phyloP scores from a whole-genome alignment of 768 basidiomycete species.

The Lyophyllum atratum region DNA sequence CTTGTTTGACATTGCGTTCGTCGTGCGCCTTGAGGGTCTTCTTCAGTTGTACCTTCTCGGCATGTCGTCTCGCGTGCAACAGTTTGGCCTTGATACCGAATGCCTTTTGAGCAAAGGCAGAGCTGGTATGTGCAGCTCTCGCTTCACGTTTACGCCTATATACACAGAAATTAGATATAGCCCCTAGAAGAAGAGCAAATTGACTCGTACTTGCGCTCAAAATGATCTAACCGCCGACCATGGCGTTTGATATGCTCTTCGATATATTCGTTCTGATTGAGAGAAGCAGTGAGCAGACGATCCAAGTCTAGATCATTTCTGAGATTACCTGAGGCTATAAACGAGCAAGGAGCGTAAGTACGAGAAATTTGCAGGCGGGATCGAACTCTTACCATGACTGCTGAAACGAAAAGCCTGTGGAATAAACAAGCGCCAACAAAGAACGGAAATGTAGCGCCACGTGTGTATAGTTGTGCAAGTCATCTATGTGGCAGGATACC shows the following conservation, averaged over 20 bases:
- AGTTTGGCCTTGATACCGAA: constrained; percentile 98
- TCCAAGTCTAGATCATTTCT: not conserved
- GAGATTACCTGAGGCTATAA: constrained; percentile 65
- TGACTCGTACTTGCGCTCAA: constrained; percentile 82
- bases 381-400: constrained; percentile 41
- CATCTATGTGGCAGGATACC: constrained; percentile 76
- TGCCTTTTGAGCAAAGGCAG: constrained; percentile 86
- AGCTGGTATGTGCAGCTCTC: constrained; percentile 73
- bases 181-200: not conserved
- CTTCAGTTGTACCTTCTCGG: constrained; percentile 97
- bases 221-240: constrained; percentile 94
- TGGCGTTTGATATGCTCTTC: constrained; percentile 98
- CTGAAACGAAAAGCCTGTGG: constrained; percentile 24
- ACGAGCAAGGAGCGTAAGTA: constrained; percentile 15
- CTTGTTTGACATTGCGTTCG: constrained; percentile 96
- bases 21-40: constrained; percentile 99
- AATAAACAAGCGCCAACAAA: constrained; percentile 33
- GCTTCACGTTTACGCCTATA: constrained; percentile 81
- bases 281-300: not conserved
- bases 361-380: not conserved
- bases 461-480: constrained; percentile 22
- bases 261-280: constrained; percentile 92
- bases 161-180: not conserved
- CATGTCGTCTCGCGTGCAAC: constrained; percentile 94
- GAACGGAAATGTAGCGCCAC: constrained; percentile 23